A percentile compares a stretch with the other conserved stretches of the same genome.
Evolutionary conservation across 106 monocot species (phyloP).

Genomic region (Acorus gramineus): DNA sequence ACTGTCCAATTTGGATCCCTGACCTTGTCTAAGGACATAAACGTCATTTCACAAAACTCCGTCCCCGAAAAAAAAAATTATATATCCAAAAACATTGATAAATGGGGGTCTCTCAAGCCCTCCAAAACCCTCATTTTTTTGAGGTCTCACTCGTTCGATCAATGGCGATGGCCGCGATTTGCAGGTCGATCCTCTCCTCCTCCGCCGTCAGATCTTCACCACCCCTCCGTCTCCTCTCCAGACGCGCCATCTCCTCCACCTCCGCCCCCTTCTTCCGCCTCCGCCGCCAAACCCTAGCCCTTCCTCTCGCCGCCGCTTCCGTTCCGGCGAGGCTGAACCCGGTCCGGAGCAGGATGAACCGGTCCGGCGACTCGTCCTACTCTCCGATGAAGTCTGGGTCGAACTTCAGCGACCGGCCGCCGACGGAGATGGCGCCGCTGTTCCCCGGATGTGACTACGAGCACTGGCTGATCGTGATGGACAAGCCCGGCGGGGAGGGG

Average conservation of each 20-base stretch:
- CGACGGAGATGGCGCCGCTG: conserved; percentile 69
- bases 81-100: no score
- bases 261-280: conserved; percentile 4
- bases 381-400: conserved; percentile 36
- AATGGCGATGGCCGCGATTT: no score
- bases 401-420: conserved; percentile 44
- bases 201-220: not conserved
- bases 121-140: no score
- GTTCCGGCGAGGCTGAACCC: not conserved
- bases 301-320: not conserved
- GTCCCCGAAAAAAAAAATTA: no score
- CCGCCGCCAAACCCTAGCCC: not conserved
- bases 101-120: no score
- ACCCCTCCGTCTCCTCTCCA: conserved; percentile 13
- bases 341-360: conserved; percentile 24
- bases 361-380: conserved; percentile 27
- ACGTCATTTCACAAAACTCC: no score
- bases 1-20: no score
- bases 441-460: conserved; percentile 74
- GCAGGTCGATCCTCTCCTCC: no score
- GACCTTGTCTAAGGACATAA: no score
- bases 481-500: conserved; percentile 52
- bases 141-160: no score
- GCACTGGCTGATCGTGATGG: conserved; percentile 84
- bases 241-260: not conserved